These are phyloP conservation scores for Millerozyma acaciae DNA, from an alignment of 805 yeast genomes.

Conservation along the genomic window DNA sequence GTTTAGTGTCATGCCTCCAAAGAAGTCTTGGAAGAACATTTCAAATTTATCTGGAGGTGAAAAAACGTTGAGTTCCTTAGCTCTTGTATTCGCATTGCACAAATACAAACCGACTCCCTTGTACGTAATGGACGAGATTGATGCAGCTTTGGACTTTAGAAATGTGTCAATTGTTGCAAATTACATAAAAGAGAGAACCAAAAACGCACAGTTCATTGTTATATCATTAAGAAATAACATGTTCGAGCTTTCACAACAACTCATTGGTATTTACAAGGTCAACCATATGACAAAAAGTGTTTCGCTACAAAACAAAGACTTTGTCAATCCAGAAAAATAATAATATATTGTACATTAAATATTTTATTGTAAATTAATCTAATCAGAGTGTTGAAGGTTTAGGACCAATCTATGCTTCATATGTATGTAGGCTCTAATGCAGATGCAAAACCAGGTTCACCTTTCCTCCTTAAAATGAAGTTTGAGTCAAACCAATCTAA, in stretches of 20 bases:
- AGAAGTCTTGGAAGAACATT: slow-evolving; percentile 95
- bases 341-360: slow-evolving; percentile 2
- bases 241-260: slow-evolving; percentile 93
- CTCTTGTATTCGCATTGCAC: slow-evolving; percentile 93
- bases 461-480: slow-evolving; percentile 62
- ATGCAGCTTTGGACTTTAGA: slow-evolving; percentile 96
- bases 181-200: slow-evolving; percentile 91
- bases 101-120: slow-evolving; percentile 95
- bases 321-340: slow-evolving; percentile 14
- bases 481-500: slow-evolving; percentile 77
- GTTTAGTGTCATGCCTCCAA: slow-evolving; percentile 98
- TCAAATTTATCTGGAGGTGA: slow-evolving; percentile 97
- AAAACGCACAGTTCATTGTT: slow-evolving; percentile 94
- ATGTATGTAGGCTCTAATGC: slow-evolving; percentile 34
- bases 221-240: slow-evolving; percentile 93
- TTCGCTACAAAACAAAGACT: slow-evolving; percentile 65
- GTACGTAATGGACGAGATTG: slow-evolving; percentile 98
- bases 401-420: not conserved
- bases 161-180: slow-evolving; percentile 97
- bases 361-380: slow-evolving; percentile 1
- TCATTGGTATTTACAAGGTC: slow-evolving; percentile 94
- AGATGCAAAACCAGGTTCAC: slow-evolving; percentile 68
- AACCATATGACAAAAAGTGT: slow-evolving; percentile 87
- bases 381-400: not conserved
- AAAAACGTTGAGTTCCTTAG: slow-evolving; percentile 90